Evolutionary conservation across 2,329 filamentous ascomycete species (phyloP).

Genomic region (Aaosphaeria arxii): DNA sequence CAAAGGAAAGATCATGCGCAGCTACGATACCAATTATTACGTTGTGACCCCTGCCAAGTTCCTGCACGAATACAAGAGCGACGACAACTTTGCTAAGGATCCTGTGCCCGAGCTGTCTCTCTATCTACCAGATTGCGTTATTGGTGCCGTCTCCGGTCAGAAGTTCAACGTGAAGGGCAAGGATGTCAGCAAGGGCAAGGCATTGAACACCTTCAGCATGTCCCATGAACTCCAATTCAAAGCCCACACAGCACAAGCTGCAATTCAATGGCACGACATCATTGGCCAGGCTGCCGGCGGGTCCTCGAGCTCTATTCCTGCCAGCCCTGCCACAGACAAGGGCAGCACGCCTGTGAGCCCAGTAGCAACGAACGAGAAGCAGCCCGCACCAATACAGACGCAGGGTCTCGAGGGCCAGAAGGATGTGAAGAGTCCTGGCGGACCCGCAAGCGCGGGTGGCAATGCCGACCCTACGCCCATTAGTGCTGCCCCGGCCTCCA

Average conservation of each 20-base stretch:
- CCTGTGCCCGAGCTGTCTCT: conserved; percentile 83
- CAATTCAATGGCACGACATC: conserved; percentile 79
- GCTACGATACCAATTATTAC: conserved; percentile 81
- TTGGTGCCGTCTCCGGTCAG: conserved; percentile 68
- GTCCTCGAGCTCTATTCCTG: conserved; percentile 41
- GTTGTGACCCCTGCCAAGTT: conserved; percentile 85
- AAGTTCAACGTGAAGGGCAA: conserved; percentile 98
- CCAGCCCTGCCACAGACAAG: conserved; percentile 3
- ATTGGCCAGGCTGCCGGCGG: conserved; percentile 61
- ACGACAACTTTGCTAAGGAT: conserved; percentile 70
- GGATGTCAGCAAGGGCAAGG: conserved; percentile 72
- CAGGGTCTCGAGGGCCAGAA: conserved; percentile 24
- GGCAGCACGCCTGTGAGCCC: conserved; percentile 11
- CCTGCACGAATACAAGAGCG: conserved; percentile 94
- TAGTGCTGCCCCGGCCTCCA: conserved; percentile 11
- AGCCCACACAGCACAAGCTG: conserved; percentile 75
- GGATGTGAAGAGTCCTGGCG: neutral
- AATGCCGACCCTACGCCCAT: conserved; percentile 3
- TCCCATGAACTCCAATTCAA: conserved; percentile 82
- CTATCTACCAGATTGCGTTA: conserved; percentile 84
- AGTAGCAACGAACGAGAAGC: conserved; percentile 3
- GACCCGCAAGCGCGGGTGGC: conserved; percentile 1
- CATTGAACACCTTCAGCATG: conserved; percentile 78
- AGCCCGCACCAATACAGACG: conserved; percentile 32
- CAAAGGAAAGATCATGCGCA: conserved; percentile 82